Percentiles rank a stretch among this genome's conserved stretches.
phyloP scores from a whole-genome alignment of 306 rosid genomes.

The Malus fusca region DNA sequence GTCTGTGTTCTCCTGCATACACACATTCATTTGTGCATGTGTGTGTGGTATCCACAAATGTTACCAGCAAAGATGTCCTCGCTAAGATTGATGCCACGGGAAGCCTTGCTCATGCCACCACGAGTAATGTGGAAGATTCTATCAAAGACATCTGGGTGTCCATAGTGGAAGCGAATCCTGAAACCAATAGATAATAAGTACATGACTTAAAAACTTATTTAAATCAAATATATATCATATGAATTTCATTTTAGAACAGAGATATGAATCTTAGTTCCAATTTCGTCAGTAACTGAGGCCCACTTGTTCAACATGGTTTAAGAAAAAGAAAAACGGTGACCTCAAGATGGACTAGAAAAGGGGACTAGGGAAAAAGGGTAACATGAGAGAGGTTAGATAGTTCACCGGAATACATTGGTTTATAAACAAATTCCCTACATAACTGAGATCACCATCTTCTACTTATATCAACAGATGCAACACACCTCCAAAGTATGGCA shows the following conservation, averaged over 20 bases:
- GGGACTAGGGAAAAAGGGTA: not conserved
- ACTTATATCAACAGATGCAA: not conserved
- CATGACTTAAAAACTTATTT: not conserved
- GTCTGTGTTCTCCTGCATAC: not conserved
- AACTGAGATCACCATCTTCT: not conserved
- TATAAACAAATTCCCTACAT: not conserved
- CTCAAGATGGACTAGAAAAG: not conserved
- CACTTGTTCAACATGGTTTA: not conserved
- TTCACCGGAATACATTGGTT: not conserved
- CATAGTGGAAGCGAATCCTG: constrained; percentile 98
- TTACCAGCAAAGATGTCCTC: constrained; percentile 99
- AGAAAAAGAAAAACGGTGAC: not conserved
- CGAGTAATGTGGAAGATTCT: constrained; percentile 97
- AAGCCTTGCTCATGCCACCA: constrained; percentile 99
- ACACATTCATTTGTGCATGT: not conserved
- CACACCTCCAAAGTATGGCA: not conserved
- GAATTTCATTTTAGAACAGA: not conserved
- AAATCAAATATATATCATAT: not conserved
- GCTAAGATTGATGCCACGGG: constrained; percentile 86
- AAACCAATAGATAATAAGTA: constrained; percentile 17
- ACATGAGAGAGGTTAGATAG: not conserved
- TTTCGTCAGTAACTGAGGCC: not conserved
- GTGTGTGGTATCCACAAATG: constrained; percentile 16
- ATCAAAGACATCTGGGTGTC: constrained; percentile 97
- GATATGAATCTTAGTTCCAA: not conserved